These are phyloP conservation scores for Blakeslea trispora DNA, from an alignment of 371 early-diverging fungal species.

Conservation along the genomic window DNA sequence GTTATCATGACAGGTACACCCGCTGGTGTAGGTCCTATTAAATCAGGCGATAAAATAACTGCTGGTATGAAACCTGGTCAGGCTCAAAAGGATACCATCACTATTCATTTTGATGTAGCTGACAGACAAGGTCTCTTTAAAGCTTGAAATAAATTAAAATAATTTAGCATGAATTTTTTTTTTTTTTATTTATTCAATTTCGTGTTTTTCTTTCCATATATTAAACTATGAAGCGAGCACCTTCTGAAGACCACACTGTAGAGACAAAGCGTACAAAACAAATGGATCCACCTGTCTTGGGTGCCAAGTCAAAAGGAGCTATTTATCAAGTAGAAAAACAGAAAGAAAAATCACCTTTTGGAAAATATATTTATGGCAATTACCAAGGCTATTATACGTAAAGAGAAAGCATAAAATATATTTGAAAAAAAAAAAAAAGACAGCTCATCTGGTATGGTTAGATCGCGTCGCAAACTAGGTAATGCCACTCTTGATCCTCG, in stretches of 20 bases:
- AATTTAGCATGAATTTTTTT: not conserved
- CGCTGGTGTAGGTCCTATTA: slow-evolving; percentile 84
- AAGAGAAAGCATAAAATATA: too few relatives aligned
- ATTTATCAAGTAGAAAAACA: slow-evolving; percentile 1
- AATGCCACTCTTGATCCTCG: slow-evolving; percentile 57
- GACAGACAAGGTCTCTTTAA: slow-evolving; percentile 45
- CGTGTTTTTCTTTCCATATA: not conserved
- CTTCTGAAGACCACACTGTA: not conserved
- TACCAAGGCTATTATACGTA: slow-evolving; percentile 33
- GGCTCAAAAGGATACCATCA: slow-evolving; percentile 30
- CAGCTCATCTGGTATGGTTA: too few relatives aligned
- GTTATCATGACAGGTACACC: slow-evolving; percentile 86
- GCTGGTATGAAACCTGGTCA: slow-evolving; percentile 65
- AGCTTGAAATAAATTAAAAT: slow-evolving; percentile 7
- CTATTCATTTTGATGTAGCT: slow-evolving; percentile 37
- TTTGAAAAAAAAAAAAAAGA: too few relatives aligned
- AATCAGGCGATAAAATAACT: slow-evolving; percentile 74
- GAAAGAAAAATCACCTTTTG: slow-evolving; percentile 4
- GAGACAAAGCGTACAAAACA: not conserved
- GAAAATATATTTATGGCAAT: slow-evolving; percentile 24
- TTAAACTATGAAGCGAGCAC: not conserved
- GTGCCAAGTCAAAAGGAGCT: slow-evolving; percentile 8
- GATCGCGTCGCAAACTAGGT: slow-evolving; percentile 27
- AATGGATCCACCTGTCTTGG: not conserved
- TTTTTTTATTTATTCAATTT: too few relatives aligned